Percentiles rank a stretch among this genome's conserved stretches.
Evolutionary conservation across 2,329 filamentous ascomycete species (phyloP).

Genomic region (Spiromastix sp.): DNA sequence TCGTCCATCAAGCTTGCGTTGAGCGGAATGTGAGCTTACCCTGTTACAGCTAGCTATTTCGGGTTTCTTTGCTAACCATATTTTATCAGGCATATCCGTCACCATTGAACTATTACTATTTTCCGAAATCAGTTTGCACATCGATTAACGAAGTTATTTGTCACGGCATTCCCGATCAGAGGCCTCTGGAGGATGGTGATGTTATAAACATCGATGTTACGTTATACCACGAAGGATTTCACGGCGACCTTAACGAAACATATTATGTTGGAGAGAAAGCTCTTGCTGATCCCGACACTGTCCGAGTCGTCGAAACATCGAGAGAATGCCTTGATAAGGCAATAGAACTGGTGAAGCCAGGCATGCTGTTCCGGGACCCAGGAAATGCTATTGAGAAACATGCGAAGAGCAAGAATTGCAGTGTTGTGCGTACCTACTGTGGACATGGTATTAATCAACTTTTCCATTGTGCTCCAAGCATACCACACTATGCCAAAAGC

Average conservation of each 20-base stretch:
- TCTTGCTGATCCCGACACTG: conserved; percentile 69
- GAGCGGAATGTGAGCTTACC: conserved; percentile 71
- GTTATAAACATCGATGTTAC: conserved; percentile 97
- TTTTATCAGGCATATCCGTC: conserved; percentile 86
- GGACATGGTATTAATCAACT: conserved; percentile 90
- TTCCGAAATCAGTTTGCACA: conserved; percentile 96
- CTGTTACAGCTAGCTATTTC: not conserved
- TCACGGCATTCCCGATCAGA: conserved; percentile 92
- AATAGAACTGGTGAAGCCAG: conserved; percentile 86
- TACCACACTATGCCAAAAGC: conserved; percentile 97
- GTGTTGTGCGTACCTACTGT: conserved; percentile 90
- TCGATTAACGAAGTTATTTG: conserved; percentile 97
- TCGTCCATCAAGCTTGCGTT: conserved; percentile 89
- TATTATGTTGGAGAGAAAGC: conserved; percentile 94
- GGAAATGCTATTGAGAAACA: conserved; percentile 94
- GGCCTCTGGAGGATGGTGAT: conserved; percentile 78
- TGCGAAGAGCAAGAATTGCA: conserved; percentile 75
- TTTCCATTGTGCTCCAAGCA: conserved; percentile 88
- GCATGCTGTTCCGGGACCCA: conserved; percentile 83
- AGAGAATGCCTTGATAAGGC: conserved; percentile 83
- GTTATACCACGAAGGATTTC: conserved; percentile 87
- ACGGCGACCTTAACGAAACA: conserved; percentile 95
- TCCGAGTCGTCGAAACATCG: conserved; percentile 82
- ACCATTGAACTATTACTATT: conserved; percentile 87
- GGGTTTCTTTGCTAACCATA: not conserved